A percentile compares a stretch with the other conserved stretches of the same genome.
Evolutionary conservation across 2,329 filamentous ascomycete genomes (phyloP).

Genomic region (Hypoxylon sp.): DNA sequence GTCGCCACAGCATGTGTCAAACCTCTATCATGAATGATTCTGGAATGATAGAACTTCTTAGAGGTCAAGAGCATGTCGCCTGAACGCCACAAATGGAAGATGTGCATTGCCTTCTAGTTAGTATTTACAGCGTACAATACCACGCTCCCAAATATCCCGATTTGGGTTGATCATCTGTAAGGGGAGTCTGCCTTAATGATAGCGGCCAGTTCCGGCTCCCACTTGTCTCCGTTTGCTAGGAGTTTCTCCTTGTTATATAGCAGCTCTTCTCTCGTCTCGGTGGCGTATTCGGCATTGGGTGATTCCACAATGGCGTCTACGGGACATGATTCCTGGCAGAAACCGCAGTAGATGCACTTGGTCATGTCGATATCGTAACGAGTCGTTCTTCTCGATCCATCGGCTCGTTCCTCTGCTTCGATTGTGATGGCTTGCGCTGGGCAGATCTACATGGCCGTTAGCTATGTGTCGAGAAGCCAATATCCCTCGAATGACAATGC

Average conservation of each 20-base stretch:
- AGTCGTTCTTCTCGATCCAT: slow-evolving; percentile 94
- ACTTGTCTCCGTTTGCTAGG: slow-evolving; percentile 91
- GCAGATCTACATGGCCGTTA: slow-evolving; percentile 74
- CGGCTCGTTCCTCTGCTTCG: slow-evolving; percentile 97
- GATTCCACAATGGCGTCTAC: slow-evolving; percentile 88
- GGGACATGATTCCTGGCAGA: slow-evolving; percentile 98
- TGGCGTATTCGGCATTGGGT: slow-evolving; percentile 74
- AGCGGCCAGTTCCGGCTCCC: slow-evolving; percentile 97
- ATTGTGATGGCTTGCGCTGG: slow-evolving; percentile 99
- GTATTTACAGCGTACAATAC: slow-evolving; percentile 46
- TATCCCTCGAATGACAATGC: background rate
- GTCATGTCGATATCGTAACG: slow-evolving; percentile 99
- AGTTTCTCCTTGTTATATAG: slow-evolving; percentile 98
- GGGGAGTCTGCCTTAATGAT: slow-evolving; percentile 93
- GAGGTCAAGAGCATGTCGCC: slow-evolving; percentile 3
- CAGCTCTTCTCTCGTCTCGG: slow-evolving; percentile 86
- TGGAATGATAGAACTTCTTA: background rate
- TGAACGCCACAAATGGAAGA: slow-evolving; percentile 42
- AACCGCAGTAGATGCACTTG: slow-evolving; percentile 99
- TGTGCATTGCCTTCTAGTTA: slow-evolving; percentile 41
- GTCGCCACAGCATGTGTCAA: background rate
- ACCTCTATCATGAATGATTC: background rate
- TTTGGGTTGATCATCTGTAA: slow-evolving; percentile 74
- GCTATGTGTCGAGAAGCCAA: slow-evolving; percentile 1
- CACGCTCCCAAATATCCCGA: slow-evolving; percentile 14